Percentiles rank a stretch among this genome's conserved stretches.
These are phyloP conservation scores for Penicillium digitatum DNA, from an alignment of 2,329 filamentous ascomycete species.

Conservation along the genomic window DNA sequence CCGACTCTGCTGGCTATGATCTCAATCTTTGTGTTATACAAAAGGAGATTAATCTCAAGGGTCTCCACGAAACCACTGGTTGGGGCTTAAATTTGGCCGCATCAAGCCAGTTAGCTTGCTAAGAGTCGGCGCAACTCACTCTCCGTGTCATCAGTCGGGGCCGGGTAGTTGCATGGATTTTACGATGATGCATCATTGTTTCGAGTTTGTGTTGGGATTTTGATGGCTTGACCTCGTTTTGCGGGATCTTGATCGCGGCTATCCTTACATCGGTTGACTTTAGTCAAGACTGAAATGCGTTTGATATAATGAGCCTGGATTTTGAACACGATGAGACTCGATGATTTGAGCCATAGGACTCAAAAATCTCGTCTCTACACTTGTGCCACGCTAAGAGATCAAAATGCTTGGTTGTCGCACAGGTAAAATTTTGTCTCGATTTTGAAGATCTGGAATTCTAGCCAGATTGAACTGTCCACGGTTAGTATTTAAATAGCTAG, in stretches of 20 bases:
- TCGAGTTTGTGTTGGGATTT: no score
- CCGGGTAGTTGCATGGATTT: constrained; percentile 2
- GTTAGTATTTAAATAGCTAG: background rate
- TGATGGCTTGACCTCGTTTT: no score
- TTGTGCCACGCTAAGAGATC: background rate
- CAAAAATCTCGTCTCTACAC: background rate
- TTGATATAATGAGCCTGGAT: no score
- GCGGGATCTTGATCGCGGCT: background rate
- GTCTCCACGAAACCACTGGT: background rate
- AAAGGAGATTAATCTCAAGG: background rate
- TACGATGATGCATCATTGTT: background rate
- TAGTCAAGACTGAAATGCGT: background rate
- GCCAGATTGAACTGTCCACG: background rate
- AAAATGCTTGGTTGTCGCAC: background rate
- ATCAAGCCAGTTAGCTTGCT: background rate
- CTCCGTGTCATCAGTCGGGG: constrained; percentile 11
- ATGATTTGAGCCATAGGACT: background rate
- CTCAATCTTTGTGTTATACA: background rate
- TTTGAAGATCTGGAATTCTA: background rate
- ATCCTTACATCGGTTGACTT: background rate
- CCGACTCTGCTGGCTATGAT: background rate
- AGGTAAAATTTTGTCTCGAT: background rate
- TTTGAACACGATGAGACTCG: background rate
- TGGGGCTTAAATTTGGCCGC: background rate
- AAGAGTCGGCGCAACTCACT: constrained; percentile 19